Conservation (phyloP, 768 basidiomycete genomes). For the Antrodiella citrinella region DNA sequence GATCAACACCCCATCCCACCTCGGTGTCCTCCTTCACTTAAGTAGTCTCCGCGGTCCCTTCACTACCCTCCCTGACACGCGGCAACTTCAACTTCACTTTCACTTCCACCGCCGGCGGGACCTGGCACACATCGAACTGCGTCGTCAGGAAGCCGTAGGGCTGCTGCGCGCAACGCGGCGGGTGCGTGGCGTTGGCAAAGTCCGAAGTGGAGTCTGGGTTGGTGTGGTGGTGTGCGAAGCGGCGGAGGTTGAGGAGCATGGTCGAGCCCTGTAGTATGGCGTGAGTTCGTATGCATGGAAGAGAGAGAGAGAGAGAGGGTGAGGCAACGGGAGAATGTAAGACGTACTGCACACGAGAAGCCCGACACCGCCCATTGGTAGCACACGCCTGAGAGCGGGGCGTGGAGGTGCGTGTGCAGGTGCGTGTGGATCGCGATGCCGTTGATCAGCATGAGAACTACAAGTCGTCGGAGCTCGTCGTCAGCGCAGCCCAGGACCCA, state of each 20-base stretch:
- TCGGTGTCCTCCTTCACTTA: no score
- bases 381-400: background rate
- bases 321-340: background rate
- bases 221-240: background rate
- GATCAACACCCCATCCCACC: no score
- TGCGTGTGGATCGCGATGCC: background rate
- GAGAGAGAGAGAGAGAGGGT: background rate
- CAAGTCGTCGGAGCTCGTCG: no score
- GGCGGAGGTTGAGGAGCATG: slow-evolving; percentile 3
- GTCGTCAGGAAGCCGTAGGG: background rate
- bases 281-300: background rate
- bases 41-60: no score
- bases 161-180: background rate
- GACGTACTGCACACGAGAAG: slow-evolving; percentile 3
- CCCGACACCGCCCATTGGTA: slow-evolving; percentile 2
- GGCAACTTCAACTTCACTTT: background rate
- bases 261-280: slow-evolving; percentile 1
- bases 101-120: background rate
- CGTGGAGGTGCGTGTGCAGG: background rate
- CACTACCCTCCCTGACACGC: no score
- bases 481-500: no score
- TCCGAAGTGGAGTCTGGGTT: background rate
- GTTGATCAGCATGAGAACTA: background rate
- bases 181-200: background rate
- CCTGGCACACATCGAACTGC: background rate